phyloP scores from a whole-genome alignment of 1,284 basidiomycete genomes.

The Tranzscheliella williamsii region DNA sequence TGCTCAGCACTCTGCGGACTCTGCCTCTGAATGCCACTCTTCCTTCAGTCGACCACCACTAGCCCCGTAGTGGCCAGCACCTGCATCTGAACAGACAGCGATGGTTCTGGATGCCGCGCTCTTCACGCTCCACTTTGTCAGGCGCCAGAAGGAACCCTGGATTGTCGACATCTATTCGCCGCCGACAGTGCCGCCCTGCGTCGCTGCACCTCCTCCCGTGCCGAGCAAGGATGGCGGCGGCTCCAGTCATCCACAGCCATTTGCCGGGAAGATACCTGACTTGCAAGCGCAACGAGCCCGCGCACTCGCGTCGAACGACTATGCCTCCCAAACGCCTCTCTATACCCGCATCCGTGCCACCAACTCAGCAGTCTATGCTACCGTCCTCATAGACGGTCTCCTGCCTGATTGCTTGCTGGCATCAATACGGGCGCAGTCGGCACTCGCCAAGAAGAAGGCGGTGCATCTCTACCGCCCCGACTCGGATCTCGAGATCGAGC shows the following conservation, averaged over 20 bases:
- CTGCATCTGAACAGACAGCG: too few species aligned
- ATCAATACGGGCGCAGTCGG: constrained; percentile 19
- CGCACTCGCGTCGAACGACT: constrained; percentile 20
- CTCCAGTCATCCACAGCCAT: constrained; percentile 9
- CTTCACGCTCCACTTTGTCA: constrained; percentile 41
- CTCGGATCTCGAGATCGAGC: constrained; percentile 69
- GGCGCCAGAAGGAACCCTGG: constrained; percentile 26
- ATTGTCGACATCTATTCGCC: constrained; percentile 33
- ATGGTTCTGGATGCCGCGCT: constrained; percentile 42
- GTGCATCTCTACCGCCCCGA: constrained; percentile 76
- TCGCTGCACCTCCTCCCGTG: constrained; percentile 6
- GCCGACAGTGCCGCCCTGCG: neutral
- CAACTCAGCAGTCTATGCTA: constrained; percentile 24
- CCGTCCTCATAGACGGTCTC: constrained; percentile 38
- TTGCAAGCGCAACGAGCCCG: constrained; percentile 14
- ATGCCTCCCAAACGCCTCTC: constrained; percentile 17
- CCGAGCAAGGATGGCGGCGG: constrained; percentile 11
- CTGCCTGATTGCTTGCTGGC: constrained; percentile 25
- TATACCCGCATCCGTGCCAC: constrained; percentile 41
- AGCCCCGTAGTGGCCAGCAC: too few species aligned
- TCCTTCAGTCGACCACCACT: too few species aligned
- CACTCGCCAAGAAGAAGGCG: constrained; percentile 69
- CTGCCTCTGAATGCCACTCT: too few species aligned
- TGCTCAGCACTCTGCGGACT: too few species aligned
- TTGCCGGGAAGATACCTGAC: constrained; percentile 29